Conservation (phyloP, 2,329 filamentous ascomycete species). For the Botrytis byssoidea region DNA sequence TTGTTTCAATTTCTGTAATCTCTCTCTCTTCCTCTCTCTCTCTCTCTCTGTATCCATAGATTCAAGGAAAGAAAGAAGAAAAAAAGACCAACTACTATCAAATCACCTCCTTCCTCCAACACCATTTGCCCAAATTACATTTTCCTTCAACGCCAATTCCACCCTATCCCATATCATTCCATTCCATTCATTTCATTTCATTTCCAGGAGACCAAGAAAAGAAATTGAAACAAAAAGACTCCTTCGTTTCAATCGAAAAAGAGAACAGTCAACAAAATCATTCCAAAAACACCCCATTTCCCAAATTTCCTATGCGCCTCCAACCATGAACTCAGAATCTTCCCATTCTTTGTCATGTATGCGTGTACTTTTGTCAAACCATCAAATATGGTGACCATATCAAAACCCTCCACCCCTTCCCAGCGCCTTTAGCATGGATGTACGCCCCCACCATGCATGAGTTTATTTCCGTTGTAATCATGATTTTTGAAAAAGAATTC, state of each 20-base stretch:
- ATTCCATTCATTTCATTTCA: neutral
- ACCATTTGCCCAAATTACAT: neutral
- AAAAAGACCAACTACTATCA: neutral
- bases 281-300: neutral
- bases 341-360: neutral
- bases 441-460: neutral
- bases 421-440: neutral
- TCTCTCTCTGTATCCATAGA: neutral
- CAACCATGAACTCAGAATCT: slow-evolving; percentile 1
- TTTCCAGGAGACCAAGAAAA: neutral
- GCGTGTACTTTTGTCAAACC: slow-evolving; percentile 6
- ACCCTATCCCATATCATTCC: neutral
- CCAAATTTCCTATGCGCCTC: neutral
- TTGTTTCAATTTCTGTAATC: neutral
- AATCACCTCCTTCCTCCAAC: neutral
- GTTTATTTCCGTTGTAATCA: neutral
- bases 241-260: neutral
- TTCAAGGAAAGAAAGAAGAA: neutral
- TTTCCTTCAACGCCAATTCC: neutral
- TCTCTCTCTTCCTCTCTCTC: neutral
- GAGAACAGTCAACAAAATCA: neutral
- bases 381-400: neutral
- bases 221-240: neutral
- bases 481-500: neutral
- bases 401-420: neutral